phyloP scores from a whole-genome alignment of 257 asterid genomes.

The Phtheirospermum japonicum region DNA sequence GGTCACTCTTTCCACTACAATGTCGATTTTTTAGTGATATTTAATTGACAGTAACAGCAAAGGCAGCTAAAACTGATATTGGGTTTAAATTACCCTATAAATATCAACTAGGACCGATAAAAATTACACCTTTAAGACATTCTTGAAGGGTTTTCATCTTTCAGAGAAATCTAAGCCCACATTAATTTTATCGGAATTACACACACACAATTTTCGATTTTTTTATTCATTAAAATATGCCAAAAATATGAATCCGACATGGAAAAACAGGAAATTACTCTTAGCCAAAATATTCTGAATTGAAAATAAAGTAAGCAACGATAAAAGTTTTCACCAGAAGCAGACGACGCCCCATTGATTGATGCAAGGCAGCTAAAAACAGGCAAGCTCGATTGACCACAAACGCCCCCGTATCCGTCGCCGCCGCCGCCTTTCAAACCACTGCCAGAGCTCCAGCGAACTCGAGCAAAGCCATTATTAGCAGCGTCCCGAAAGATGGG shows the following conservation, averaged over 20 bases:
- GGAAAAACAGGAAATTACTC: background rate
- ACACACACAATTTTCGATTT: background rate
- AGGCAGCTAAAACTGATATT: no score
- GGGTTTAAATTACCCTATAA: no score
- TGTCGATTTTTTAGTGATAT: constrained; percentile 1
- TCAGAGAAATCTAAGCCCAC: background rate
- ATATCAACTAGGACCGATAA: background rate
- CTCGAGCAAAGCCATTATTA: constrained; percentile 17
- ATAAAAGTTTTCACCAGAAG: constrained; percentile 28
- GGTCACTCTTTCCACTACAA: constrained; percentile 63
- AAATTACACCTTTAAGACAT: background rate
- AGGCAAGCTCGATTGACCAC: constrained; percentile 21
- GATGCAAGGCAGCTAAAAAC: constrained; percentile 35
- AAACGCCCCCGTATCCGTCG: background rate
- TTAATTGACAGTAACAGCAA: no score
- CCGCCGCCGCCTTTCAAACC: constrained; percentile 21
- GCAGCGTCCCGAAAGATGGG: constrained; percentile 29
- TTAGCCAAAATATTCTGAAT: background rate
- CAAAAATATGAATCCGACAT: background rate
- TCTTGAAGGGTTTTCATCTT: constrained; percentile 1
- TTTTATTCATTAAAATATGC: background rate
- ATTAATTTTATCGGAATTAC: background rate
- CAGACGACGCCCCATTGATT: constrained; percentile 33
- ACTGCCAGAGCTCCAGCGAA: constrained; percentile 29
- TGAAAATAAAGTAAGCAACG: constrained; percentile 2